Conservation (phyloP, 805 yeast species). For the Saccharomycopsis malanga region DNA sequence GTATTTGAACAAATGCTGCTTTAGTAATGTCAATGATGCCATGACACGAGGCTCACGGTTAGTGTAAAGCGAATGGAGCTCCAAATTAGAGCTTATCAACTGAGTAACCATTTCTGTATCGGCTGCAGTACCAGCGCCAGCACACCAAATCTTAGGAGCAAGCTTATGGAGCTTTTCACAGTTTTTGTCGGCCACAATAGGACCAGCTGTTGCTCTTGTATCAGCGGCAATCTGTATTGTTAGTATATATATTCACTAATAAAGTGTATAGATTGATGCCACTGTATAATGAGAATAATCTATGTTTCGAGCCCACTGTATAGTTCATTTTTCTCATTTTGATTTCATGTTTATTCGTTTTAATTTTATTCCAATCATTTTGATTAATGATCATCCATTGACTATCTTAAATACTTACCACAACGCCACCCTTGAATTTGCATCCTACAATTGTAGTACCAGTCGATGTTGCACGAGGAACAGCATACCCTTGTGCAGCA, state of each 20-base stretch:
- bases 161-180: conserved; percentile 91
- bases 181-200: conserved; percentile 95
- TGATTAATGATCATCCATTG: too few relatives aligned
- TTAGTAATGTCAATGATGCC: conserved; percentile 84
- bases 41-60: conserved; percentile 89
- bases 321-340: too few relatives aligned
- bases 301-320: background rate
- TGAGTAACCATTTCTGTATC: conserved; percentile 98
- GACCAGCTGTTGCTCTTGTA: conserved; percentile 96
- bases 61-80: conserved; percentile 78
- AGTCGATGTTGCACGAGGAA: conserved; percentile 90
- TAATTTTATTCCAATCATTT: too few relatives aligned
- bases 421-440: conserved; percentile 87
- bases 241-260: too few relatives aligned
- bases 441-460: conserved; percentile 99
- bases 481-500: conserved; percentile 61
- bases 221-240: conserved; percentile 91
- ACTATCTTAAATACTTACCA: conserved; percentile 31
- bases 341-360: too few relatives aligned
- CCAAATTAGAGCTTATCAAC: conserved; percentile 82
- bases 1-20: conserved; percentile 92
- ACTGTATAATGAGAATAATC: background rate
- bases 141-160: conserved; percentile 95
- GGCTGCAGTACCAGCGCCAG: conserved; percentile 99
- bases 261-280: background rate